Conservation (phyloP, 495 filamentous ascomycete genomes). For the Rostrohypoxylon terebratum region DNA sequence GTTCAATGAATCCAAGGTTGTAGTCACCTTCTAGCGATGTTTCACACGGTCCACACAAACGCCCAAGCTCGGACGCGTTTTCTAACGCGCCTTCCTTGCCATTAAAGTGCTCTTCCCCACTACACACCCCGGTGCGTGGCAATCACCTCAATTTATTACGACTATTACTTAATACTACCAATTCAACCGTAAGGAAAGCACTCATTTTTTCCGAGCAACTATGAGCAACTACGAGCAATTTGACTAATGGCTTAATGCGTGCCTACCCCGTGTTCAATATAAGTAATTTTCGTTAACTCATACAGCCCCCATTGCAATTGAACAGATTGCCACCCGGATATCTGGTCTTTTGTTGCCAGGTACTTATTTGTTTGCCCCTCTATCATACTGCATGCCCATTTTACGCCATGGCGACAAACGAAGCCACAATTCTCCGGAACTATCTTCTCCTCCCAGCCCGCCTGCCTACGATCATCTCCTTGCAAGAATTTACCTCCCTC, state of each 20-base stretch:
- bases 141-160: constrained; percentile 9
- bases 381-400: neutral
- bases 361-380: neutral
- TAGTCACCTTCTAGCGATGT: neutral
- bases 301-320: neutral
- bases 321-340: neutral
- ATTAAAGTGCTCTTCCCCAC: constrained; percentile 34
- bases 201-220: constrained; percentile 3
- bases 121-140: constrained; percentile 24
- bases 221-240: neutral
- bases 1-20: neutral
- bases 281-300: too few species aligned
- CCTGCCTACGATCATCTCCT: constrained; percentile 75
- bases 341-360: neutral
- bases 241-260: neutral
- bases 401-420: constrained; percentile 73
- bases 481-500: constrained; percentile 78
- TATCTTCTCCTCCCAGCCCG: constrained; percentile 82
- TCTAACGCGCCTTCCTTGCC: constrained; percentile 35
- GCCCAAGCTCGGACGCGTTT: constrained; percentile 43
- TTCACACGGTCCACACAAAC: neutral
- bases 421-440: constrained; percentile 76
- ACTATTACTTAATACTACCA: constrained; percentile 17
- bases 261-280: neutral
- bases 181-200: constrained; percentile 11